Evolutionary conservation across 2,329 filamentous ascomycete species (phyloP), one percentile per base, ranked within the genome.

Genomic region (Cadophora luteo-olivacea): DNA sequence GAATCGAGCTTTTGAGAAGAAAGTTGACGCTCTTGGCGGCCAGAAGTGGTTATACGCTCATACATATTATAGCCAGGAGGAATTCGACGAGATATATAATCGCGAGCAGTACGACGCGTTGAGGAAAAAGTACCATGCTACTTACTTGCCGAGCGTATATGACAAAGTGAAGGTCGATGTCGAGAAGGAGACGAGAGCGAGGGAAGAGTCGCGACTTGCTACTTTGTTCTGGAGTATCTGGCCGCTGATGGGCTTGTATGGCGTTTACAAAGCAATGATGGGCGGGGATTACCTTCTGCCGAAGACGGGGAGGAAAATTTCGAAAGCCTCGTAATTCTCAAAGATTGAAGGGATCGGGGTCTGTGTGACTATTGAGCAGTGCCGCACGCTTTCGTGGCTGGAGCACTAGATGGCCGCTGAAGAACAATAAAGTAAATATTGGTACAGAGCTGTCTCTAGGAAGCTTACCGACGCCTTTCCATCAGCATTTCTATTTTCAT

Each of bases 21-120:
- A 91, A 76, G 86, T 94, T 7, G 82, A 83, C 55, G 84, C 87
- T 71, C 84, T 96, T 1, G 89, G 89, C 63, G 93, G 93, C 2
- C 87, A 91, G 81, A 97, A 97, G 81, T 96, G 92, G 90, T 82
- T 97, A 16, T 97, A 97, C 79, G 92, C 93, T 2, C 91, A 94
- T 75, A 90, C 92, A 0, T 97, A 94, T 81, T 96, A 96, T 78
- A 86, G 87, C 11, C 86, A 91, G 19, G 81, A 86, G 0, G 88
- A 92, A 75, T 93, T 92, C 79, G 90, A 89, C 86, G 75, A 80
- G 29, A 83, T 89, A 45, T 92, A 92, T 77, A 82, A 86, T 54
- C 79, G 81, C 41, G 74, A 77, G 24, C 86, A 83, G 82, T 93
- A 93, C 76, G 85, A 91, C 61, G 80, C 76, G 2, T 80, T 93